phyloP scores from a whole-genome alignment of 805 yeast genomes.

The Yarrowia hollandica region DNA sequence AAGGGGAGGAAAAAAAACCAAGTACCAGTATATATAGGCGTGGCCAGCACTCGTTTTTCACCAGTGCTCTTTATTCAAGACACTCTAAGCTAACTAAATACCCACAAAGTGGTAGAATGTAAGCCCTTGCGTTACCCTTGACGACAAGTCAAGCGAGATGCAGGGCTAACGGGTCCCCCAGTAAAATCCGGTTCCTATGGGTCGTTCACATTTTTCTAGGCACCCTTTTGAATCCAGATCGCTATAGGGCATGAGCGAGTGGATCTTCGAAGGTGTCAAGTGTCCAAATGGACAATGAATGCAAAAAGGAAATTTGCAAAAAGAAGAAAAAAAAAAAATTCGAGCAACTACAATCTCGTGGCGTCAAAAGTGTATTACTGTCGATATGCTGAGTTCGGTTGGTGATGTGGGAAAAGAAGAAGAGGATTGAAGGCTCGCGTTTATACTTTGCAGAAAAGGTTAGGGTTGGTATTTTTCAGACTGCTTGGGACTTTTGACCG shows the following conservation, averaged over 20 bases:
- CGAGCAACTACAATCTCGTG: slow-evolving; percentile 30
- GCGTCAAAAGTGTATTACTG: slow-evolving; percentile 27
- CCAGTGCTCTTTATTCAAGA: too few species aligned
- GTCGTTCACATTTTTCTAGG: slow-evolving; percentile 31
- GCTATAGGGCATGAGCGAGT: slow-evolving; percentile 30
- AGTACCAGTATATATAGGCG: slow-evolving; percentile 1
- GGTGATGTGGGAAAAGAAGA: background rate
- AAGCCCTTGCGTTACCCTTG: slow-evolving; percentile 22
- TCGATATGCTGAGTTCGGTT: background rate
- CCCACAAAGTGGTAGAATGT: too few species aligned
- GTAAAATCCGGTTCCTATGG: slow-evolving; percentile 28
- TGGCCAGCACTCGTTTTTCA: too few species aligned
- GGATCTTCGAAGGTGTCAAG: slow-evolving; percentile 33
- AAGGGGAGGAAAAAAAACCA: background rate
- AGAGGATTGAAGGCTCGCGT: background rate
- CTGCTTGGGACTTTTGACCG: background rate
- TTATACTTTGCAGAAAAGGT: slow-evolving; percentile 7
- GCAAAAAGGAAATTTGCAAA: background rate
- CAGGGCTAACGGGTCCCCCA: slow-evolving; percentile 29
- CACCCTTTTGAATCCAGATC: slow-evolving; percentile 34
- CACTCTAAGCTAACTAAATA: too few species aligned
- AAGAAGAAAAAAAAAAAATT: too few species aligned
- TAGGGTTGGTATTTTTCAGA: slow-evolving; percentile 19
- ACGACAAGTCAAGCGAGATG: slow-evolving; percentile 18
- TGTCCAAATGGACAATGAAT: too few species aligned